These are phyloP conservation scores for Euphorbia peplus DNA, from an alignment of 345 rosid genomes.

Conservation along the genomic window DNA sequence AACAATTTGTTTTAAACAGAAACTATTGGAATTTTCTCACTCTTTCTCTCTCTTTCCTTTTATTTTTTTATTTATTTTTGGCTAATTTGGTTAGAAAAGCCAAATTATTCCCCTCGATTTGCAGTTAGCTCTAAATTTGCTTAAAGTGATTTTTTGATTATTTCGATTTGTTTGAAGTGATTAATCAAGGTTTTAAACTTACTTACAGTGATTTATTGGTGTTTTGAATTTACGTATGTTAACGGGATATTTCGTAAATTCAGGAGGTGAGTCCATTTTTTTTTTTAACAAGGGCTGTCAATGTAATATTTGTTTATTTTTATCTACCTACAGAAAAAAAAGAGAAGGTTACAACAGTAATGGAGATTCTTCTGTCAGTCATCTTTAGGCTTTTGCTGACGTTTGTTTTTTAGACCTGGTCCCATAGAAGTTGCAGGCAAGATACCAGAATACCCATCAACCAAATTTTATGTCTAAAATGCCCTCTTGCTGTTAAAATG, in stretches of 20 bases:
- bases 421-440: slow-evolving; percentile 43
- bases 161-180: no score
- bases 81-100: no score
- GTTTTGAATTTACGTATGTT: no score
- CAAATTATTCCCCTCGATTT: no score
- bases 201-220: no score
- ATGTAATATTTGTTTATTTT: no score
- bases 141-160: no score
- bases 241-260: no score
- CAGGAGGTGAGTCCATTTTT: no score
- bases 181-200: no score
- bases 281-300: no score
- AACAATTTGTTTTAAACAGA: slow-evolving; percentile 37
- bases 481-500: slow-evolving; percentile 11
- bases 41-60: neutral
- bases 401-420: slow-evolving; percentile 33
- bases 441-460: slow-evolving; percentile 33
- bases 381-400: slow-evolving; percentile 40
- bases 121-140: no score
- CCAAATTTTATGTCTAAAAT: slow-evolving; percentile 16
- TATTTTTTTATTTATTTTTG: neutral
- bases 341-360: slow-evolving; percentile 48
- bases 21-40: slow-evolving; percentile 27
- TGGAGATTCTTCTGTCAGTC: slow-evolving; percentile 65
- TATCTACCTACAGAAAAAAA: slow-evolving; percentile 23